Evolutionary conservation across 805 yeast species (phyloP).

Genomic region (Ogataea paraovalis): DNA sequence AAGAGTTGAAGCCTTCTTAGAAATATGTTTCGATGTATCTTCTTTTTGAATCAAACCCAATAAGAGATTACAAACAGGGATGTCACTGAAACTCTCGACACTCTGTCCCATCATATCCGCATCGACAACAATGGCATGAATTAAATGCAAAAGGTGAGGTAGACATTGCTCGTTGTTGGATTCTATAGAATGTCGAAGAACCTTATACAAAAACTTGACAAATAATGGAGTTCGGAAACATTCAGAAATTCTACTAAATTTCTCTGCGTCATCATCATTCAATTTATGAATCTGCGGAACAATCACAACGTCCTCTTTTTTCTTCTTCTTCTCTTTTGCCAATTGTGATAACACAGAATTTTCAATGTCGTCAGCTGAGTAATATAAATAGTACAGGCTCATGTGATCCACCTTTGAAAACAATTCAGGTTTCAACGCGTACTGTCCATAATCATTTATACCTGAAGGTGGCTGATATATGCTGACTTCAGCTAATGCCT

Average conservation of each 20-base stretch:
- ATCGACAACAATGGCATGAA: constrained; percentile 56
- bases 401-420: constrained; percentile 56
- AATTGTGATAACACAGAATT: constrained; percentile 42
- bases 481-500: constrained; percentile 53
- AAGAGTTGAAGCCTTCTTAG: constrained; percentile 53
- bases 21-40: constrained; percentile 44
- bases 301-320: constrained; percentile 42
- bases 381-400: constrained; percentile 41
- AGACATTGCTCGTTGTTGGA: constrained; percentile 50
- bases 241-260: constrained; percentile 41
- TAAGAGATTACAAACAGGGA: constrained; percentile 56
- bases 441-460: constrained; percentile 62
- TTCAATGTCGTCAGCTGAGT: constrained; percentile 50
- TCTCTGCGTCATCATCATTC: constrained; percentile 15
- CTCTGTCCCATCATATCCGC: constrained; percentile 38
- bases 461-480: constrained; percentile 63
- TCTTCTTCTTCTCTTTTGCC: constrained; percentile 35
- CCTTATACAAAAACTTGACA: constrained; percentile 54
- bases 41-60: constrained; percentile 46
- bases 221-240: constrained; percentile 50
- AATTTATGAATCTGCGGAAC: constrained; percentile 40
- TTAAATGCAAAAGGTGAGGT: constrained; percentile 58
- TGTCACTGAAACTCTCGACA: constrained; percentile 37
- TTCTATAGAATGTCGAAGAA: constrained; percentile 51
- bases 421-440: constrained; percentile 47